Percentiles rank a stretch among this genome's conserved stretches.
phyloP scores from a whole-genome alignment of 371 early-diverging fungal genomes.

The Mucor indicus region DNA sequence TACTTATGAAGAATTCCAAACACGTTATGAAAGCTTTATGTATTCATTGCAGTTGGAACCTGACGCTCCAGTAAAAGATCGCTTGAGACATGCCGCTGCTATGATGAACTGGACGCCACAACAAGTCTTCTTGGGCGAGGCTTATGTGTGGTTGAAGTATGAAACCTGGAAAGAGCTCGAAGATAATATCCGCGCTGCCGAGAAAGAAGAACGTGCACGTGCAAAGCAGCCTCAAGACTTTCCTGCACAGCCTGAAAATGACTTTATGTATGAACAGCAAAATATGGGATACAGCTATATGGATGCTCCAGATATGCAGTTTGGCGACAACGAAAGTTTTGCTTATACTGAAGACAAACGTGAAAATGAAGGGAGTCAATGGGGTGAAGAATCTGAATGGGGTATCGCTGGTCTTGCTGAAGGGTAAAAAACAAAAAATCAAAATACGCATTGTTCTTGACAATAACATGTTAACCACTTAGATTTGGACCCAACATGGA shows the following conservation, averaged over 20 bases:
- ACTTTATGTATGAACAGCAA: not conserved
- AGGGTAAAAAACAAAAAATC: conserved; percentile 23
- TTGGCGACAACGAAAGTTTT: conserved; percentile 18
- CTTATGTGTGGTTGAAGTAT: conserved; percentile 59
- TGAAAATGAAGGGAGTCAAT: conserved; percentile 30
- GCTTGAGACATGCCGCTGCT: conserved; percentile 25
- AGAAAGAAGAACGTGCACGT: conserved; percentile 56
- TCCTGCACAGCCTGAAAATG: not conserved
- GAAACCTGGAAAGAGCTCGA: conserved; percentile 74
- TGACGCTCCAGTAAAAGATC: conserved; percentile 4
- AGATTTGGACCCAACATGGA: conserved; percentile 43
- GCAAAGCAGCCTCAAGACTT: conserved; percentile 23
- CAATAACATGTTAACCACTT: no score
- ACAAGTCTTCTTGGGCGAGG: conserved; percentile 44
- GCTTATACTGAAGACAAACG: conserved; percentile 28
- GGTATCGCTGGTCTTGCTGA: conserved; percentile 28
- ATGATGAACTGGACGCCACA: conserved; percentile 28
- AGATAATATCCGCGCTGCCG: conserved; percentile 62
- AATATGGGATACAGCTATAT: not conserved
- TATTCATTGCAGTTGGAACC: conserved; percentile 20
- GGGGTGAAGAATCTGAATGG: conserved; percentile 44
- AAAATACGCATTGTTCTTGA: no score
- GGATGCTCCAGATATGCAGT: conserved; percentile 1
- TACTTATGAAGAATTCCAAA: conserved; percentile 53
- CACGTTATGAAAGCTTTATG: conserved; percentile 41